Evolutionary conservation across 139 green algal genomes (phyloP), one percentile per base, ranked within the genome.

Genomic region (Chloropicon primus): DNA sequence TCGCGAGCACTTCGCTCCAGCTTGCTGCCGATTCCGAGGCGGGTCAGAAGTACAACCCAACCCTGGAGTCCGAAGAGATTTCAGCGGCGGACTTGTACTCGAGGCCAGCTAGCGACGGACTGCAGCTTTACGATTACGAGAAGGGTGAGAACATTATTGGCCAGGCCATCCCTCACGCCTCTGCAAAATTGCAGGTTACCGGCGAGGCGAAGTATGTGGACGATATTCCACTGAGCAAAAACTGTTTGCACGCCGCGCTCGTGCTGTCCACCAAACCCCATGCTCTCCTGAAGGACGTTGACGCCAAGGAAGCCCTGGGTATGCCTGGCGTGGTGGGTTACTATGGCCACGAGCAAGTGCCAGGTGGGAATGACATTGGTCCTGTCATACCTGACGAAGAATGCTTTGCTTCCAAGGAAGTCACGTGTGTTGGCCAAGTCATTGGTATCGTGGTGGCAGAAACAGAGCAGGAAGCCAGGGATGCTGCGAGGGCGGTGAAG

Each of bases 161-260:
- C 1, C 80, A 92, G 84, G 86, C 94, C 22, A 62, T 88, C 53
- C 85, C 87, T 2, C 94, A 98, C 85, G 85, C 89, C 82, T 88
- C 93, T n/a, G 94, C 94, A 2, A 90, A 97, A 74, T 71, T 95
- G 78, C 94, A 82, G 25, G 91, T 95, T 22, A 90, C 78, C 25
- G 94, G 94, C 0, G 89, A 97, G 83, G 94, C 94, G 2, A 25
- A 86, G 53, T 98, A 98, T 84, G 86, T 84, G 1, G 94, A 98
- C 74, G 94, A 98, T 80, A 86, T 97, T 3, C 82, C 85, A 41
- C 82, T 92, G n/a, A 86, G 86, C 0, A 2, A 81, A 1, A 83
- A 87, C 27, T 72, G 78, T 1, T 88, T 98, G 76, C 86, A 95
- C 76, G 92, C 82, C 0, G 91, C 89, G 0, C 87, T 97, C 5